Base-by-base conservation (phyloP, 2,329 filamentous ascomycete species). In the Exophiala phaeomuriformis region DNA sequence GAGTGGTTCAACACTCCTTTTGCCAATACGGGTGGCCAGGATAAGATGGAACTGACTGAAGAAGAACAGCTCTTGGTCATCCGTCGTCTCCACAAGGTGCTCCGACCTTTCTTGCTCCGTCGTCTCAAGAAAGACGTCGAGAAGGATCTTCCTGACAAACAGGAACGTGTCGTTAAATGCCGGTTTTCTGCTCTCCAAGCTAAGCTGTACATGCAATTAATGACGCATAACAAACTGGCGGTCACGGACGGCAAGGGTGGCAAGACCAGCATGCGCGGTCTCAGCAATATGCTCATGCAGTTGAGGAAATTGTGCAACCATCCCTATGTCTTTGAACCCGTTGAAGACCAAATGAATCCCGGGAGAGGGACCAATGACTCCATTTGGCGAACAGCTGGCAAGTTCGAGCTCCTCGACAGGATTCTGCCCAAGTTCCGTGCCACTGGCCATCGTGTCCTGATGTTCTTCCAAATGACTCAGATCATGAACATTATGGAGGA, bases 401-500 rank as follows among this genome's bases (percentile, higher is more conserved):
- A 98, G 72, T 98, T 98, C 65, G 93, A 98, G 74, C 78, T 98
- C 31, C 78, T 98, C 29, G 93, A 98, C 69, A 81, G 93, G 48
- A 78, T 98, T 57, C 71, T 98, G 59, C 93, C 93, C 44, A 98
- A 98, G 72, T 97, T 98, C 71, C 82, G 88, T 63, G 84, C 80
- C 2, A 90, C 88, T 1, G 89, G 89, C 10, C 93, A 98, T 81
- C 86, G 93, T 71, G 90, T 97, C 30, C 78, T 98, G 69, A 97
- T 98, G 87, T 98, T 98, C 80, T 98, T 98, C 79, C 93, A 98
- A 70, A 98, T 98, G 93, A 98, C 93, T 3, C 90, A 95, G 58
- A 98, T 98, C 68, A 98, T 98, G 93, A 95, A 98, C 72, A 98
- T 98, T 66, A 97, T 98, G 93, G 93, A 98, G 65, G 93, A 98